Base-by-base conservation (phyloP, 192 early-diverging fungal genomes). In the Dissophora ornata region DNA sequence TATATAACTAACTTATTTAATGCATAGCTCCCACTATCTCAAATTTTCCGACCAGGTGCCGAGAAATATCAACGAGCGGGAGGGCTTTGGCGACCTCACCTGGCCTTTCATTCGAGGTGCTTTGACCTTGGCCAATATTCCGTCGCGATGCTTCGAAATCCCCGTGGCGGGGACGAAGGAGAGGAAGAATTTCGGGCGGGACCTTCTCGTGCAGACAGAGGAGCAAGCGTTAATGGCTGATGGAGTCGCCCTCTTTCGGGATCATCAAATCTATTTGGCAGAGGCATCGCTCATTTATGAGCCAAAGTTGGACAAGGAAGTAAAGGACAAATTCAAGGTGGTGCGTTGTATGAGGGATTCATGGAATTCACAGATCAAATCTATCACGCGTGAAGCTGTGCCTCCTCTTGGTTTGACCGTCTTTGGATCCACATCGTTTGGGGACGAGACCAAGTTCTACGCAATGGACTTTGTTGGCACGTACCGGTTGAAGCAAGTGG, bases 61-160 rank as follows among this genome's bases (percentile, higher is more conserved):
- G 4, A 53, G 29, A 16, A n/a, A 19, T 25, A 38, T 69, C n/a
- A 69, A 69, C 29, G 67, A 69, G 41, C 36, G 57, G 16, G 67
- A 60, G 30, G 57, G 49, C 4, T 68, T 69, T 40, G 67, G 38
- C 0, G 67, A 69, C 11, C 34, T 61, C 12, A 61, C 67, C 2
- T 69, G 67, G 67, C 21, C 40, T 40, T 69, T 69, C 21, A 69
- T 69, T 38, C 57, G 67, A 0, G 41, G 30, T 36, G 67, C 67
- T 19, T 32, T 69, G 51, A 55, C 18, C 9, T 19, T 69, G 49
- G 67, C 22, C 21, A 26, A 21, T 0, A 60, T 69, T 8, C 40
- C 0, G 16, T 61, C 58, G 22, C 38, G 67, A n/a, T 21, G 12
- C 9, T 69, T 61, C 19, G 67, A 69, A 51, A 28, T 54, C 1